These are phyloP conservation scores for Picochlorum sp. DNA, from an alignment of 139 green algal species.

Conservation along the genomic window DNA sequence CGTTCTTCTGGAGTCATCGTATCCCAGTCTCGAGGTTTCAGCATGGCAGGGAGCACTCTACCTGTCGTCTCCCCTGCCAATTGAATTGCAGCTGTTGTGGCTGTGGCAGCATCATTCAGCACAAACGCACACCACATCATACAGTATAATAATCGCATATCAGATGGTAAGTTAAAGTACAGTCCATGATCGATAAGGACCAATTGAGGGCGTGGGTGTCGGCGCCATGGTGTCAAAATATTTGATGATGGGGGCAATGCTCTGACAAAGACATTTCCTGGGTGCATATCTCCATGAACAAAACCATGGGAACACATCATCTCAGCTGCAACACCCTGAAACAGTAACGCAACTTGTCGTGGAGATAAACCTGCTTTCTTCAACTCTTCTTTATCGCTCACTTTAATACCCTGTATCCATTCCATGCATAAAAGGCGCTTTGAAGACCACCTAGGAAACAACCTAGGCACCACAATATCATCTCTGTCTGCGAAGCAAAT, in stretches of 20 bases:
- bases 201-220: slow-evolving; percentile 50
- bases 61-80: slow-evolving; percentile 42
- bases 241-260: slow-evolving; percentile 2
- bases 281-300: slow-evolving; percentile 55
- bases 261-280: slow-evolving; percentile 65
- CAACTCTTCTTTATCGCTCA: slow-evolving; percentile 45
- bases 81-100: slow-evolving; percentile 13
- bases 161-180: slow-evolving; percentile 50
- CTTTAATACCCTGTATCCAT: slow-evolving; percentile 53
- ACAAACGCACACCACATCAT: slow-evolving; percentile 43
- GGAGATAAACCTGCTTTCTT: slow-evolving; percentile 8
- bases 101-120: slow-evolving; percentile 15
- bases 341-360: slow-evolving; percentile 46
- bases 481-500: slow-evolving; percentile 15
- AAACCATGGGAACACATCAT: slow-evolving; percentile 72
- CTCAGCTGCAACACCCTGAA: slow-evolving; percentile 74
- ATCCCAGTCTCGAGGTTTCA: slow-evolving; percentile 42
- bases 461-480: slow-evolving; percentile 41
- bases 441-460: slow-evolving; percentile 36
- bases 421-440: slow-evolving; percentile 65
- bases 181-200: slow-evolving; percentile 82
- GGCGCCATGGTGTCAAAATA: slow-evolving; percentile 27
- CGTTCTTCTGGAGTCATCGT: slow-evolving; percentile 18
- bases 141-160: slow-evolving; percentile 57
- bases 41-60: slow-evolving; percentile 52